phyloP scores from a whole-genome alignment of 352 stramenopile genomes.

The Globisporangium paddicum region DNA sequence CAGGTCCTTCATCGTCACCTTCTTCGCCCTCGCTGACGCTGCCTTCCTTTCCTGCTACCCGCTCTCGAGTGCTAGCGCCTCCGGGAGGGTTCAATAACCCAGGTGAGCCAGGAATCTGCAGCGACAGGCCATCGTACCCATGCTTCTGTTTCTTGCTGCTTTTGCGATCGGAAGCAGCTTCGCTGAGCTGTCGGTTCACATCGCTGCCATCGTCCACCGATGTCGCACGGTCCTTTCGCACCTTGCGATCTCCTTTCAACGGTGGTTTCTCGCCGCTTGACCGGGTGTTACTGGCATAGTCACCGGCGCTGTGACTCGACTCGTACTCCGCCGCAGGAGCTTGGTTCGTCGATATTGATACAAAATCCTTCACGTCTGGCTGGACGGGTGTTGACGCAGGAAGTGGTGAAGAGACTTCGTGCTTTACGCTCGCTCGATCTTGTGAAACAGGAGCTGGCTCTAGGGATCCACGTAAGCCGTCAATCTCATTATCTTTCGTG shows the following conservation, averaged over 20 bases:
- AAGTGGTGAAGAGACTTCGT: background rate
- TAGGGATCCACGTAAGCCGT: background rate
- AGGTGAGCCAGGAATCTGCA: constrained; percentile 28
- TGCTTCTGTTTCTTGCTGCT: constrained; percentile 12
- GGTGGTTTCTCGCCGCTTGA: constrained; percentile 18
- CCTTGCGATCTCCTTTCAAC: constrained; percentile 15
- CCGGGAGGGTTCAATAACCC: constrained; percentile 7
- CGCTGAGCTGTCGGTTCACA: background rate
- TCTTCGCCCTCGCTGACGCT: constrained; percentile 40
- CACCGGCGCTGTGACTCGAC: constrained; percentile 11
- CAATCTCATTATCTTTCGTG: background rate
- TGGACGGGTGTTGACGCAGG: background rate
- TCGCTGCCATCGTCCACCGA: constrained; percentile 1
- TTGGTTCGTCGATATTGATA: background rate
- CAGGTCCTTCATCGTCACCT: constrained; percentile 38
- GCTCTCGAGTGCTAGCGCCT: background rate
- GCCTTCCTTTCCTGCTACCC: constrained; percentile 6
- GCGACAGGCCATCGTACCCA: constrained; percentile 7
- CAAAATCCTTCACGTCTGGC: background rate
- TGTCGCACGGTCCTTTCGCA: background rate
- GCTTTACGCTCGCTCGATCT: background rate
- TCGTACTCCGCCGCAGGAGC: constrained; percentile 16
- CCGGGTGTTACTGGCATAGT: constrained; percentile 11
- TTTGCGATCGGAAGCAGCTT: background rate
- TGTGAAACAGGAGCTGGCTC: background rate